phyloP scores from a whole-genome alignment of 2,329 filamentous ascomycete genomes.

The Didymellaceae sp. region DNA sequence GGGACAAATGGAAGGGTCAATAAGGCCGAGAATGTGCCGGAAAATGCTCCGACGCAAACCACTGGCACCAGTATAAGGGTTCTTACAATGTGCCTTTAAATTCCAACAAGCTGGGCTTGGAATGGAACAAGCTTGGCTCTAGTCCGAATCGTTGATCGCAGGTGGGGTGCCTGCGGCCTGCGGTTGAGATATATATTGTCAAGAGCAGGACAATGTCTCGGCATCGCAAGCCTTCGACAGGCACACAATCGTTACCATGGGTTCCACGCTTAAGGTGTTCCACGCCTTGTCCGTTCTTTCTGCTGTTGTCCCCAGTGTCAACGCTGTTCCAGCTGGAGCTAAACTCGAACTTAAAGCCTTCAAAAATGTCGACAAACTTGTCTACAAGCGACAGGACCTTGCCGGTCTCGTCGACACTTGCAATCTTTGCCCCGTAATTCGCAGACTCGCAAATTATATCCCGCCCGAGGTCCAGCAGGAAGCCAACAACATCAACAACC shows the following conservation, averaged over 20 bases:
- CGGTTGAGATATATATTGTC: slow-evolving; percentile 11
- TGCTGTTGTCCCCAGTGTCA: slow-evolving; percentile 8
- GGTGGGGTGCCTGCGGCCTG: not conserved
- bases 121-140: slow-evolving; percentile 5
- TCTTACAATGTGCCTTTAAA: slow-evolving; percentile 4
- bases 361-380: slow-evolving; percentile 10
- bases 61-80: not conserved
- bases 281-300: slow-evolving; percentile 19
- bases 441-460: slow-evolving; percentile 10
- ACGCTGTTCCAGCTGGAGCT: slow-evolving; percentile 11
- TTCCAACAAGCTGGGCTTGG: slow-evolving; percentile 5
- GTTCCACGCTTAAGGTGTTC: slow-evolving; percentile 18
- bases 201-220: slow-evolving; percentile 14
- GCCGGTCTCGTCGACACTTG: slow-evolving; percentile 16
- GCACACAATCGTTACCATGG: slow-evolving; percentile 16
- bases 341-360: slow-evolving; percentile 14
- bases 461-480: slow-evolving; percentile 16
- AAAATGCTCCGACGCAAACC: not conserved
- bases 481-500: slow-evolving; percentile 19
- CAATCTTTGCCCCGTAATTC: slow-evolving; percentile 20
- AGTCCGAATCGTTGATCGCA: slow-evolving; percentile 2
- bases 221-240: slow-evolving; percentile 16
- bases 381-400: slow-evolving; percentile 18
- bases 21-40: slow-evolving; percentile 12
- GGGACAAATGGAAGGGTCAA: not conserved